Conservation (phyloP, 2,329 filamentous ascomycete genomes). For the Phialemoniopsis sp. region DNA sequence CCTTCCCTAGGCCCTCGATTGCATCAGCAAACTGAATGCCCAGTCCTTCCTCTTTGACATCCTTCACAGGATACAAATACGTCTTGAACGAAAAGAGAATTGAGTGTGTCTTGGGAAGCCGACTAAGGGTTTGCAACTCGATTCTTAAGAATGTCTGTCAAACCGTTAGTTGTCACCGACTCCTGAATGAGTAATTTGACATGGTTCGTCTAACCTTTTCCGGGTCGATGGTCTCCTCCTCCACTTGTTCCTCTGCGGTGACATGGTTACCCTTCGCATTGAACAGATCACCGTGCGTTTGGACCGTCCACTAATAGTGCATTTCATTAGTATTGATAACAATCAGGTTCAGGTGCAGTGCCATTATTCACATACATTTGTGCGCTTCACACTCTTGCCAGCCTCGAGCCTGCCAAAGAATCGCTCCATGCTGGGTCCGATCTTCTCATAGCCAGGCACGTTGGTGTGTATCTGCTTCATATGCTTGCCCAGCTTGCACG, state of each 20-base stretch:
- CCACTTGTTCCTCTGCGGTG: constrained; percentile 21
- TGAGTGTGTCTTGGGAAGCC: constrained; percentile 39
- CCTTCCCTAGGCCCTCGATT: constrained; percentile 43
- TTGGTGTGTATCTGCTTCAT: constrained; percentile 45
- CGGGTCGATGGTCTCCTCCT: constrained; percentile 28
- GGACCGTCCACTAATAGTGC: constrained; percentile 47
- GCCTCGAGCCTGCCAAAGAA: constrained; percentile 44
- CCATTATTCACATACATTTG: too few species aligned
- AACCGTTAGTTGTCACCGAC: neutral
- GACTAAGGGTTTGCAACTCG: constrained; percentile 47
- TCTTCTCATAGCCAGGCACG: constrained; percentile 52
- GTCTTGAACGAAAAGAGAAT: constrained; percentile 55
- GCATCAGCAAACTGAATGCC: constrained; percentile 43
- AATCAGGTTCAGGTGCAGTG: neutral
- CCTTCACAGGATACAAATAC: constrained; percentile 41
- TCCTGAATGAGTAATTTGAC: neutral
- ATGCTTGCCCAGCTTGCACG: constrained; percentile 41
- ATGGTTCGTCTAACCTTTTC: constrained; percentile 14
- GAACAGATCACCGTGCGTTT: constrained; percentile 36
- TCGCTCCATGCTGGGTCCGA: constrained; percentile 49
- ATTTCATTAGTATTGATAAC: constrained; percentile 1
- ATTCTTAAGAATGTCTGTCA: constrained; percentile 32
- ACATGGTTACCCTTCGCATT: constrained; percentile 29
- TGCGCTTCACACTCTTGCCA: constrained; percentile 43
- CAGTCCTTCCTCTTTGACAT: constrained; percentile 44